Base-by-base conservation (phyloP, 306 rosid species). In the Prunus dulcis region DNA sequence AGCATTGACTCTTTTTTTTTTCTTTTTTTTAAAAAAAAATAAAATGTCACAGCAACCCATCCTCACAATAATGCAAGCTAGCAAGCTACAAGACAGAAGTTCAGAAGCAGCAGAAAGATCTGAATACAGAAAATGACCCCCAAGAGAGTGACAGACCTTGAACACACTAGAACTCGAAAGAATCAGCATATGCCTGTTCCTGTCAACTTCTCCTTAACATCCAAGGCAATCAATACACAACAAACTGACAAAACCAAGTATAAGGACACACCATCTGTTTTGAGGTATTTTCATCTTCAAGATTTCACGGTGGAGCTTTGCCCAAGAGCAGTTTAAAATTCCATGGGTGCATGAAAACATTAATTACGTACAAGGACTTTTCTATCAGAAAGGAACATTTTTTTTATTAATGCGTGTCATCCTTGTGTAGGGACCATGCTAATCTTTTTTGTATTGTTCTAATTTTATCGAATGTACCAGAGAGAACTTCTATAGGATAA, bases 51-150 rank as follows among this genome's bases (percentile, higher is more conserved):
- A 51, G 14, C 10, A 9, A 34, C 7, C n/a, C 11, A 71, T 19
- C n/a, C 2, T 6, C 15, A 46, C 77, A 61, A 28, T 61, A 74
- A 62, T 74, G 69, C 60, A 7, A 64, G 69, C 25, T 32, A 34
- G 49, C 22, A 11, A 56, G 62, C 22, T 69, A 52, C 34, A 28
- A 28, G 22, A 30, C 1, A 70, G 9, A 15, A 51, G 23, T 15
- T 28, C 32, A 25, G 17, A 34, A 71, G 34, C 64, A 60, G 14
- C 49, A 71, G 34, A 52, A 71, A 46, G n/a, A 61, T 73, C 32
- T 46, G 27, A 61, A 22, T 27, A n/a, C 60, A 61, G 77, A 61
- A 74, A 61, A 27, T 47, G 60, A 74, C 49, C 69, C 45, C 76
- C 32, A 73, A 45, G 78, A 46, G 9, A 19, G 69, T 49, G 60